Evolutionary conservation across 176 grass and related monocot genomes (phyloP), one percentile per base, ranked within the genome.

Genomic region (Aechmea fasciata): DNA sequence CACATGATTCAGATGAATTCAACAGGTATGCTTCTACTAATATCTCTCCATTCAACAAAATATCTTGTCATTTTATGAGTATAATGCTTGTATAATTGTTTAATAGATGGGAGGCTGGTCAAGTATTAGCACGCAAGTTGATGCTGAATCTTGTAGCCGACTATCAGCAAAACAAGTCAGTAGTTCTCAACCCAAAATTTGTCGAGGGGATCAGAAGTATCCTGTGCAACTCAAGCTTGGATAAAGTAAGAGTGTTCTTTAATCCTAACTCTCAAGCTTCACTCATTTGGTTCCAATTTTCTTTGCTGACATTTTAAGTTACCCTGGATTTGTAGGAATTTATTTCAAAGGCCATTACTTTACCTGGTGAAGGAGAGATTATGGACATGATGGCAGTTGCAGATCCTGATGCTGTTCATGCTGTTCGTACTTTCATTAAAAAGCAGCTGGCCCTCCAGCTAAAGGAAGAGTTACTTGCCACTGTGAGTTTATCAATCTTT

Each of bases 321-420:
- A 13, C 72, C 63, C 11, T 22, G 22, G 47, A 63, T 48, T 3
- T 85, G 73, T 55, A 97, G 94, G 94, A 97, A 85, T 92, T 97
- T 66, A 97, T 97, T 83, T 79, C 86, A 11, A 97, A 92, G 76
- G 94, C 89, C 78, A 85, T 97, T 71, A 97, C 89, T n/a, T 79
- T 92, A 50, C 94, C 89, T 73, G 94, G 94, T 82, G 84, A 88
- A 85, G 94, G 94, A 66, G 94, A 99, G 82, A 93, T 99, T 67
- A 99, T 99, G 94, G 94, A 99, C 74, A 93, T 93, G 89, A 99
- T 99, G 89, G 26, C 79, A 57, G 79, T 99, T 79, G 94, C 94
- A 79, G 89, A 99, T 89, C 94, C 94, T 3, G 94, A 93, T 82
- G 87, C 94, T 47, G 89, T 99, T 75, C 89, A 99, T 99, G 80